Evolutionary conservation across 306 rosid genomes (phyloP).

Genomic region (Dryas octopetala): DNA sequence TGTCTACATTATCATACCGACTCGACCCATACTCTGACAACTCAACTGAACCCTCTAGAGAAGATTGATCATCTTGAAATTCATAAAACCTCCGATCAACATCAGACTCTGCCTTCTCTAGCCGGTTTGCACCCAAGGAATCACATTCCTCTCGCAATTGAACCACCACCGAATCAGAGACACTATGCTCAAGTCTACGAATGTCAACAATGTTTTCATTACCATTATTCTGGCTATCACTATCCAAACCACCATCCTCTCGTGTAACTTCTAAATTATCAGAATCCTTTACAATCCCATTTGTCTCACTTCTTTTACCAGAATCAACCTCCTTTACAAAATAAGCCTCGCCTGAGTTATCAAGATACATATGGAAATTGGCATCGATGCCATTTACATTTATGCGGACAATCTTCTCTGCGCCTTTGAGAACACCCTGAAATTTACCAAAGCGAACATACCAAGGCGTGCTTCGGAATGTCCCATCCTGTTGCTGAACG

Average conservation of each 20-base stretch:
- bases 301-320: slow-evolving; percentile 38
- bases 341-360: slow-evolving; percentile 94
- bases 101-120: slow-evolving; percentile 62
- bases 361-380: slow-evolving; percentile 87
- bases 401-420: slow-evolving; percentile 72
- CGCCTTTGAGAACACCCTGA: slow-evolving; percentile 94
- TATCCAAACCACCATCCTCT: slow-evolving; percentile 22
- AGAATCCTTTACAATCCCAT: slow-evolving; percentile 37
- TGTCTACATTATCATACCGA: slow-evolving; percentile 52
- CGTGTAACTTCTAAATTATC: slow-evolving; percentile 24
- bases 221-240: slow-evolving; percentile 27
- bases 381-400: slow-evolving; percentile 80
- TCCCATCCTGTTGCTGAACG: slow-evolving; percentile 95
- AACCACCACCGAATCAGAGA: slow-evolving; percentile 60
- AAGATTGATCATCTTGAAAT: slow-evolving; percentile 62
- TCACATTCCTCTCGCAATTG: slow-evolving; percentile 39
- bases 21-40: slow-evolving; percentile 60
- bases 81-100: slow-evolving; percentile 63
- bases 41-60: slow-evolving; percentile 63
- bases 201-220: slow-evolving; percentile 23
- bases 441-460: slow-evolving; percentile 94
- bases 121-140: slow-evolving; percentile 24
- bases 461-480: slow-evolving; percentile 91
- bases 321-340: slow-evolving; percentile 69
- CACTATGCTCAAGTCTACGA: slow-evolving; percentile 58